Conservation (phyloP, 169 alveolate genomes). For the Miamiensis avidus region DNA sequence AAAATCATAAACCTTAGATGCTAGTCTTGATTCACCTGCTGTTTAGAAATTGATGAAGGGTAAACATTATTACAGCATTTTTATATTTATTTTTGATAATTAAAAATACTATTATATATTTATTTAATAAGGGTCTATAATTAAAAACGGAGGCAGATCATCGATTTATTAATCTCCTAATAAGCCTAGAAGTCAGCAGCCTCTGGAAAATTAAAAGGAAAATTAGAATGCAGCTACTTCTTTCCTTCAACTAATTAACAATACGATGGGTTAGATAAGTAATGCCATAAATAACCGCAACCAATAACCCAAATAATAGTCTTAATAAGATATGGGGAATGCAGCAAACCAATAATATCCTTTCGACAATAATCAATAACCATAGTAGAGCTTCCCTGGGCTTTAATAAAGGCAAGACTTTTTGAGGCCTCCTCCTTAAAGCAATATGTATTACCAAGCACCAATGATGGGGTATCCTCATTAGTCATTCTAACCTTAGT, state of each 20-base stretch:
- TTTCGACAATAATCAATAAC: background rate
- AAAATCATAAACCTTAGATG: too few species aligned
- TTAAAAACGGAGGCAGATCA: background rate
- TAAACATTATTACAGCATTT: too few species aligned
- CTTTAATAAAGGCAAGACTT: background rate
- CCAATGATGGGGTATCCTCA: too few species aligned
- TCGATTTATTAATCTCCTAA: background rate
- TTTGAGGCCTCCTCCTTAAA: background rate
- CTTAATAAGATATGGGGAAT: background rate
- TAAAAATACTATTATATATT: too few species aligned
- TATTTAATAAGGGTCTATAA: too few species aligned
- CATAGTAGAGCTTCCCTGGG: too few species aligned
- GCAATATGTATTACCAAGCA: background rate
- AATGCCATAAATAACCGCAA: background rate
- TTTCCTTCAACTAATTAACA: too few species aligned
- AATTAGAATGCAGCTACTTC: background rate
- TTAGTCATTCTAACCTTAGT: too few species aligned
- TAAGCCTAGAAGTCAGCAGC: background rate
- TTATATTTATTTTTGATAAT: too few species aligned
- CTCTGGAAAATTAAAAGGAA: background rate
- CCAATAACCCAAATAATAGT: background rate
- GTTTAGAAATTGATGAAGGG: background rate
- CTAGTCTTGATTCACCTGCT: background rate
- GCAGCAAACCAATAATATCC: background rate
- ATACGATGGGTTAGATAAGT: background rate